Base-by-base conservation (phyloP, 208 protist genomes). In the Crithidia sp. region DNA sequence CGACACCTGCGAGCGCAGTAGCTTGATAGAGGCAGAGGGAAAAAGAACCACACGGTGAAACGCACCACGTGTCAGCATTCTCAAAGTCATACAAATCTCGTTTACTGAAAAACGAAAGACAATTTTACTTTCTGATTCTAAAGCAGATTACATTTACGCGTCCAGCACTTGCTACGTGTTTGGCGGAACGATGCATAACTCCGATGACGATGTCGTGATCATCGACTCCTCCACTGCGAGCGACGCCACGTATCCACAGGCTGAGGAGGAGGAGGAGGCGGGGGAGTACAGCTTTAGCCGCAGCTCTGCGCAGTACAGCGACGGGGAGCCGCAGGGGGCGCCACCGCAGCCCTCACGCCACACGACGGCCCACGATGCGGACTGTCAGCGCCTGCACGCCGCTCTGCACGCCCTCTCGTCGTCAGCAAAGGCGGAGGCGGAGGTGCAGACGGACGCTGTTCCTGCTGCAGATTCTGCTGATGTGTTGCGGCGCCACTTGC, bases 161-260 rank as follows among this genome's bases (percentile, higher is more conserved):
- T 28, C 0, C 28, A 28, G 28, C 28, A 28, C 28, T 28, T 28
- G 28, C 28, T 28, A 28, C 28, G 28, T 28, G 28, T 28, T 28
- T 28, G 28, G 28, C 0, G 28, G 28, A 28, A 28, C 45, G 45
- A 75, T 76, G 57, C 39, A 17, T 9, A n/a, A 47, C 47, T 71
- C 67, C 8, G 71, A 76, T 14, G 77, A 76, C 17, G 76, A 61
- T 39, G 50, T 76, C n/a, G 59, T 71, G 40, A 52, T 81, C 37
- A 69, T 81, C 49, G 74, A 79, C 74, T 79, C 74, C 5, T 68
- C 74, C 41, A 68, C 61, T 8, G 62, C 43, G 13, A 58, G 65
- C 39, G 62, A 54, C 6, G n/a, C 40, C 2, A 19, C 0, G 4
- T 49, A 64, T 16, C 45, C 57, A 5, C 9, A 40, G 14, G 28